Evolutionary conservation across 495 filamentous ascomycete species (phyloP), one percentile per base, ranked within the genome.

Genomic region (Neurospora sp.): DNA sequence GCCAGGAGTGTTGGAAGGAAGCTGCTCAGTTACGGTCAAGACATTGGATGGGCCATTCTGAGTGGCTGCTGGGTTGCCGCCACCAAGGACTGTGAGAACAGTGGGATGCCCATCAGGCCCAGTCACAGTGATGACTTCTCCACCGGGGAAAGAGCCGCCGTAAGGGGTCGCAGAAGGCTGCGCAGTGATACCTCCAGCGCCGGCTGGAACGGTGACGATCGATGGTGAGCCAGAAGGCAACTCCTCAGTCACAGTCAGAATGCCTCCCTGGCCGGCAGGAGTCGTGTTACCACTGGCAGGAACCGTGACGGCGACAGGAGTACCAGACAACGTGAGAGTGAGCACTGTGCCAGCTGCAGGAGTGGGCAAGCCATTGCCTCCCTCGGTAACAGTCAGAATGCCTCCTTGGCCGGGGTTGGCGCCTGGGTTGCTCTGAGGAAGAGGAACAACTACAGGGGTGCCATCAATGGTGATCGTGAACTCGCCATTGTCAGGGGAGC

Each of bases 11-110:
- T 27, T n/a, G 9, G 71, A 70, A n/a, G 53, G 39, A 31, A 70
- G 69, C 2, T 46, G 41, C 20, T 31, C 59, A 18, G 72, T 75
- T 27, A 71, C 41, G 2, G 72, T 74, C 22, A 69, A 53, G 20
- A 53, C 69, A n/a, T 18, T 70, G 39, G 70, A 37, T 20, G 27
- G 38, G 42, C 22, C 39, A 22, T 22, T 73, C 40, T 18, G 7
- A 35, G 65, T 46, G 5, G 41, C 22, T 39, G 59, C 20, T 27
- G 48, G 16, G 65, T 40, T 68, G 37, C 31, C 68, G 31, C 46
- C 37, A 3, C 31, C 41, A 11, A 72, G 39, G 11, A 72, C 31
- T 1, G 70, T 71, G 59, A 75, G 69, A 20, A 75, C 69, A 71
- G 73, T 22, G 5, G 74, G 69, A n/a, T 72, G 53, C 4, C 73